Evolutionary conservation across 2,329 filamentous ascomycete species (phyloP).

Genomic region (Hymenoscyphus fraxineus): DNA sequence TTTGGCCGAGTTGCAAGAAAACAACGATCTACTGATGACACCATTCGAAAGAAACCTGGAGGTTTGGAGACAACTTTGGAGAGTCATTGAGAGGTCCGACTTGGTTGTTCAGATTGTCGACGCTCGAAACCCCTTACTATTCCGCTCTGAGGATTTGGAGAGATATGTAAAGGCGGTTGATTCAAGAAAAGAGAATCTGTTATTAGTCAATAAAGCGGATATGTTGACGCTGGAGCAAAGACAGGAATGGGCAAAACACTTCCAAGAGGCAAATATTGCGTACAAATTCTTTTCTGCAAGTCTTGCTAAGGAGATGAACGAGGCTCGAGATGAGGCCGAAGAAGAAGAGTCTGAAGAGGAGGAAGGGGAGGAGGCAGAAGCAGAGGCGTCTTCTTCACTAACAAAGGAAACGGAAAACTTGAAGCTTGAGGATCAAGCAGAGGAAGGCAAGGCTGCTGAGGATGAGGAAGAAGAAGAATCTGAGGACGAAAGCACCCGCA

Average conservation of each 20-base stretch:
- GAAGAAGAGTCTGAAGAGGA: constrained; percentile 46
- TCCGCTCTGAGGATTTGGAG: constrained; percentile 91
- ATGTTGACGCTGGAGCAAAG: constrained; percentile 93
- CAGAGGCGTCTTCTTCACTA: constrained; percentile 18
- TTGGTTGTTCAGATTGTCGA: constrained; percentile 97
- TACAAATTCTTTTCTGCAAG: constrained; percentile 97
- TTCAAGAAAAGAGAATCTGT: constrained; percentile 78
- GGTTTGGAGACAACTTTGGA: constrained; percentile 96
- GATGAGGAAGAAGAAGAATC: constrained; percentile 31
- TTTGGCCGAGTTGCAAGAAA: constrained; percentile 88
- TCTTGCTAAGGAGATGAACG: constrained; percentile 84
- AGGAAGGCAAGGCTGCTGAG: constrained; percentile 34
- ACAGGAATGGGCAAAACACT: constrained; percentile 79
- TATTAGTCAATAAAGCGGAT: constrained; percentile 97
- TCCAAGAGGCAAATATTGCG: constrained; percentile 73
- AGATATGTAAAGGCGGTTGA: constrained; percentile 92
- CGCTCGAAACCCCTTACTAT: constrained; percentile 88
- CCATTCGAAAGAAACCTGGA: constrained; percentile 97
- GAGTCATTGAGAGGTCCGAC: constrained; percentile 95
- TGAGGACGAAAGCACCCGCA: constrained; percentile 57
- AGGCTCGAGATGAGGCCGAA: constrained; percentile 58
- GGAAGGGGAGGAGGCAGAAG: constrained; percentile 21
- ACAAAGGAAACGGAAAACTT: constrained; percentile 39
- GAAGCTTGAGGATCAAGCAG: constrained; percentile 38
- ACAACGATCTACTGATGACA: constrained; percentile 91